Conservation (phyloP, 2,329 filamentous ascomycete species). For the Colletotrichum ledebouriae region DNA sequence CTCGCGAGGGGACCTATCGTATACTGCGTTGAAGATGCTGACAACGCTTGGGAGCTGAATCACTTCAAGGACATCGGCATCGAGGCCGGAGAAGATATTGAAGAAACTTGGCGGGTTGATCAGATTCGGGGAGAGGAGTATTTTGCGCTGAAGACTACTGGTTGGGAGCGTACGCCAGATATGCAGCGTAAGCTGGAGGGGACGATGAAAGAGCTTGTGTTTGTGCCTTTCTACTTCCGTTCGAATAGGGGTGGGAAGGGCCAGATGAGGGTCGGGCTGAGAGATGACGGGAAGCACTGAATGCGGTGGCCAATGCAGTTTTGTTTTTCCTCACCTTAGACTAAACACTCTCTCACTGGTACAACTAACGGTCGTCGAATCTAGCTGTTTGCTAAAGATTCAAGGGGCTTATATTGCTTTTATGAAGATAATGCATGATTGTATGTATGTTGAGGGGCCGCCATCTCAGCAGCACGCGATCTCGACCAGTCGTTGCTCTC, state of each 20-base stretch:
- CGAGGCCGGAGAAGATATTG: constrained; percentile 41
- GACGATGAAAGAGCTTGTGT: constrained; percentile 54
- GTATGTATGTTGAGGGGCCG: no score
- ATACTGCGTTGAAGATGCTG: constrained; percentile 72
- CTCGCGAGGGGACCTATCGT: constrained; percentile 70
- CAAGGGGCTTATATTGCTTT: no score
- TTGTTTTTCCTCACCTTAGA: no score
- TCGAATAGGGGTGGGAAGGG: constrained; percentile 68
- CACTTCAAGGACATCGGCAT: constrained; percentile 65
- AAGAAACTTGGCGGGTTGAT: constrained; percentile 43
- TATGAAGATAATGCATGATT: no score
- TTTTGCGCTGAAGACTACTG: constrained; percentile 45
- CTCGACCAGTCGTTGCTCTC: no score
- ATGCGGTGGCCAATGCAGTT: no score
- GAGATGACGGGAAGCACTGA: constrained; percentile 42
- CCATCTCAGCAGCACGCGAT: no score
- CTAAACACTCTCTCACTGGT: no score
- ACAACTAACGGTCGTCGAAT: no score
- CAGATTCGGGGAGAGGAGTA: constrained; percentile 48
- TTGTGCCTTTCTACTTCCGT: constrained; percentile 68
- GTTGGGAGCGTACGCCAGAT: constrained; percentile 44
- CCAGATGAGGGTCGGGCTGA: constrained; percentile 63
- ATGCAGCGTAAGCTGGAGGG: constrained; percentile 42
- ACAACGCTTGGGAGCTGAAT: constrained; percentile 67
- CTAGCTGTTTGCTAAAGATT: no score